Conservation (phyloP, 176 grass and related monocot genomes). For the Phoenix roebelenii region DNA sequence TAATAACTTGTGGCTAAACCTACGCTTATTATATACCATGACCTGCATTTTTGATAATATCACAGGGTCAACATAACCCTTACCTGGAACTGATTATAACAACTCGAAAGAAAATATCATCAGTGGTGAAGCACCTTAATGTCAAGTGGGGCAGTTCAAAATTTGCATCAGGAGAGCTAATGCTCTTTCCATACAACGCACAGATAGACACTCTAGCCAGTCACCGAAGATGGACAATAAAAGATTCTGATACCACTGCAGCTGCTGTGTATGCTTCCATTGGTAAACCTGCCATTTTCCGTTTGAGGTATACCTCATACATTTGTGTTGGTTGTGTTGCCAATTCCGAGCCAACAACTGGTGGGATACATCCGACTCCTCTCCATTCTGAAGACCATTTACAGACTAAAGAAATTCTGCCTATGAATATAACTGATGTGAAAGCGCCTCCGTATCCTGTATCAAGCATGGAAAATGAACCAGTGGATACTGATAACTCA, state of each 20-base stretch:
- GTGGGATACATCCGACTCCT: constrained; percentile 14
- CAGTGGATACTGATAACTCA: constrained; percentile 19
- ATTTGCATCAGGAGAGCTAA: constrained; percentile 44
- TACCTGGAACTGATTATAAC: constrained; percentile 80
- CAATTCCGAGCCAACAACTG: constrained; percentile 21
- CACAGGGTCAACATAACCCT: constrained; percentile 72
- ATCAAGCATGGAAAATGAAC: constrained; percentile 27
- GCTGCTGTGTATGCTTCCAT: constrained; percentile 72
- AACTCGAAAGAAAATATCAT: constrained; percentile 88
- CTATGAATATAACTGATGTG: background rate
- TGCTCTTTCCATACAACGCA: constrained; percentile 63
- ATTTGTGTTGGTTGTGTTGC: background rate
- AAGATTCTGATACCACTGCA: constrained; percentile 50
- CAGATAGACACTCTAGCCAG: constrained; percentile 28
- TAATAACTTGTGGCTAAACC: background rate
- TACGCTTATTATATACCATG: background rate
- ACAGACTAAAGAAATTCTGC: background rate
- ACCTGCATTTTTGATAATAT: constrained; percentile 2
- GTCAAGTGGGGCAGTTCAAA: constrained; percentile 69
- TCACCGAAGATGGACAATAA: constrained; percentile 63
- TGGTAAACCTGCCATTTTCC: constrained; percentile 58
- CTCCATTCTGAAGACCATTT: constrained; percentile 23
- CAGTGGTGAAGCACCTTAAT: constrained; percentile 81
- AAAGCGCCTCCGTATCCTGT: constrained; percentile 19
- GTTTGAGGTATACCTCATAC: constrained; percentile 53